Base-by-base conservation (phyloP, 2,329 filamentous ascomycete species). In the Blumeriella jaapii region DNA sequence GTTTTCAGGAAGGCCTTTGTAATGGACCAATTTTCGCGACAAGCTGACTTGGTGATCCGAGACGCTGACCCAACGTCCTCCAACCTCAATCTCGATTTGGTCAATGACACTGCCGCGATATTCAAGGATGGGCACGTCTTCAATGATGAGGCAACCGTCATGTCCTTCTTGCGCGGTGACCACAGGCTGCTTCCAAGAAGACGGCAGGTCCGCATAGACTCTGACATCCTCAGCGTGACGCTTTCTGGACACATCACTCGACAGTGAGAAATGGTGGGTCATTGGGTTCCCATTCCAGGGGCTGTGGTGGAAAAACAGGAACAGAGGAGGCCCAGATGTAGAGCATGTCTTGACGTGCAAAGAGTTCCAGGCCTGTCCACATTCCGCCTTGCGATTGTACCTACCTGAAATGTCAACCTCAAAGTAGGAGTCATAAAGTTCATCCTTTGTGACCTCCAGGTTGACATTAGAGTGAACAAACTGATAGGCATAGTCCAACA, bases 261-360 rank as follows among this genome's bases (percentile, higher is more conserved):
- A 64, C 46, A 81, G 74, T 0, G 78, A 66, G 45, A 75, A 76
- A 2, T 52, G 53, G 48, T 79, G 73, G 4, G 64, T 37, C 0
- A 58, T 49, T 0, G 61, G 52, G 17, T 64, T 51, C 1, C 65
- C 65, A 22, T 67, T 59, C 11, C 63, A 62, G 4, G 29, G 12
- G 4, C 61, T 56, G 0, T 72, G 68, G 35, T 80, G 71, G 3
- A 74, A 55, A 24, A 24, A 24, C 12, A 24, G 22, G 12, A 24
- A 24, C 22, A 24, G 22, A 10, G 10, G 22, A 9, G 4, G 10
- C 22, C 12, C 3, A n/a, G 10, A 10, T 4, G 7, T 8, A 24
- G 22, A 10, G 9, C 9, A 4, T n/a, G 12, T n/a, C 5, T 47
- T 41, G 2, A 45, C 39, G 52, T 78, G 75, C 14, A 79, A 52